Percentiles rank a stretch among this genome's conserved stretches.
phyloP scores from a whole-genome alignment of 1,139 yeast species.

The Casaregolazyma suthepensis region DNA sequence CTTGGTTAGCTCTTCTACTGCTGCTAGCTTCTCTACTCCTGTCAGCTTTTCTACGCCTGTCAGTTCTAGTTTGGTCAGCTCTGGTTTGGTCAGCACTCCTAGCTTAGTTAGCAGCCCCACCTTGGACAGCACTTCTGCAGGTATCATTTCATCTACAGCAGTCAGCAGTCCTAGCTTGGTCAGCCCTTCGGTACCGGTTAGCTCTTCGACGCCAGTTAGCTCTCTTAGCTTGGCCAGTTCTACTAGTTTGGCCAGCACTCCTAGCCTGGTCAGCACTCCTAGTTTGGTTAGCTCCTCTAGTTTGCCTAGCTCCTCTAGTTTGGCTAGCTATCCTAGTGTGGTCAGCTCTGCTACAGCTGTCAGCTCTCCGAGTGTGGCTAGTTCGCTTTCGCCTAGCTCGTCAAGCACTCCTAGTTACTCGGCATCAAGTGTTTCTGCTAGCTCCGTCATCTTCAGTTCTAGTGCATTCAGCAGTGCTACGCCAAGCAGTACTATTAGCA shows the following conservation, averaged over 20 bases:
- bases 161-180: not conserved
- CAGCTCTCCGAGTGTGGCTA: not conserved
- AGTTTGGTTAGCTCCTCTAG: not conserved
- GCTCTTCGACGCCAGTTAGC: not conserved
- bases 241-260: not conserved
- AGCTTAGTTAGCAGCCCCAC: not conserved
- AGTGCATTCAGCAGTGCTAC: not conserved
- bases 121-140: not conserved
- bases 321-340: not conserved
- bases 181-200: not conserved
- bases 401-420: not conserved
- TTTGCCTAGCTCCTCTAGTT: not conserved
- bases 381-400: not conserved
- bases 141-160: not conserved
- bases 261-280: not conserved
- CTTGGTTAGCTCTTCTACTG: not conserved
- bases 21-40: not conserved
- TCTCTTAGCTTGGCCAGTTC: not conserved
- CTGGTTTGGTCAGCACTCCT: not conserved
- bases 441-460: not conserved
- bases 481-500: not conserved
- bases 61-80: not conserved
- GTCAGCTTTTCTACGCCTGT: not conserved
- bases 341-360: not conserved
- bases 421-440: not conserved